Percentiles rank a stretch among this genome's conserved stretches.
Evolutionary conservation across 805 yeast species (phyloP).

Genomic region (Wickerhamomyces bovis): DNA sequence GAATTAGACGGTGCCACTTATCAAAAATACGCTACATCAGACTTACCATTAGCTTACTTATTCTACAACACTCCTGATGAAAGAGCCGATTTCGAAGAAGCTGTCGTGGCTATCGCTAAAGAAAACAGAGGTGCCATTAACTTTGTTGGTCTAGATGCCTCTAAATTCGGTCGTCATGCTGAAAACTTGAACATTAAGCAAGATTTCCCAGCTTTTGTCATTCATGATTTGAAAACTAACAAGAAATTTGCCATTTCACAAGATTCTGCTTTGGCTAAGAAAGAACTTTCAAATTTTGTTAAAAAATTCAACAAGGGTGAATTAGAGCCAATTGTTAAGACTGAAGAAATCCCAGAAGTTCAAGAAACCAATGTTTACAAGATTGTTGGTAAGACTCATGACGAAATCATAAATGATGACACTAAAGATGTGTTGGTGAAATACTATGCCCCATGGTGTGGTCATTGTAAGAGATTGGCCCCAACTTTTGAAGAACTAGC

Average conservation of each 20-base stretch:
- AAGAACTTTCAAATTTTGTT: slow-evolving; percentile 57
- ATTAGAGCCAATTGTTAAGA: slow-evolving; percentile 67
- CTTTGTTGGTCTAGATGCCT: slow-evolving; percentile 86
- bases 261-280: slow-evolving; percentile 40
- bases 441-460: slow-evolving; percentile 98
- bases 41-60: slow-evolving; percentile 79
- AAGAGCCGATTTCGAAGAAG: slow-evolving; percentile 46
- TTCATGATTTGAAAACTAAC: slow-evolving; percentile 66
- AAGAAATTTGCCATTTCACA: slow-evolving; percentile 77
- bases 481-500: slow-evolving; percentile 89
- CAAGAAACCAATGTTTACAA: slow-evolving; percentile 73
- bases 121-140: slow-evolving; percentile 72
- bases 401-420: slow-evolving; percentile 51
- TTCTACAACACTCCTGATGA: slow-evolving; percentile 71
- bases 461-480: slow-evolving; percentile 89
- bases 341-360: slow-evolving; percentile 77
- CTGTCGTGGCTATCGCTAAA: slow-evolving; percentile 61
- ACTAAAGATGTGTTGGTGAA: slow-evolving; percentile 73
- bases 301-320: slow-evolving; percentile 57
- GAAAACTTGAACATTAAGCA: slow-evolving; percentile 77
- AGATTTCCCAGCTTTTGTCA: slow-evolving; percentile 84
- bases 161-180: slow-evolving; percentile 78
- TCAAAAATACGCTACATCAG: slow-evolving; percentile 62
- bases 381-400: slow-evolving; percentile 81
- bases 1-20: slow-evolving; percentile 81